Conservation (phyloP, 116 monocot species). For the Zostera marina region DNA sequence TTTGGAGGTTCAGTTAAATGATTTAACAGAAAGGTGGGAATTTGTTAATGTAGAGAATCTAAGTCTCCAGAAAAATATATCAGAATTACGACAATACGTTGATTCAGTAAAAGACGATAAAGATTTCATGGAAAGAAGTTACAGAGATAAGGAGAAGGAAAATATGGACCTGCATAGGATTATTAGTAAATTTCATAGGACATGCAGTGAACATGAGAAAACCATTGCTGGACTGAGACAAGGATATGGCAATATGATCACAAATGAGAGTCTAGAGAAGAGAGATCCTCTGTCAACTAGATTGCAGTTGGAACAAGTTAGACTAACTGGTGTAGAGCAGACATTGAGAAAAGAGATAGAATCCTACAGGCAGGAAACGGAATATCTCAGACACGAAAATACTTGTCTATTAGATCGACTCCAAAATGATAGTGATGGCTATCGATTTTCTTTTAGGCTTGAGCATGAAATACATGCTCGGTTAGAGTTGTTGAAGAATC, state of each 20-base stretch:
- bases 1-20: conserved; percentile 48
- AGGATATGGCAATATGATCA: conserved; percentile 28
- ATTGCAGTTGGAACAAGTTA: conserved; percentile 54
- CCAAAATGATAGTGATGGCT: conserved; percentile 18
- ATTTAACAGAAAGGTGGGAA: conserved; percentile 30
- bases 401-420: conserved; percentile 36
- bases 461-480: conserved; percentile 42
- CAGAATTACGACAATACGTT: conserved; percentile 31
- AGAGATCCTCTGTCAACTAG: conserved; percentile 15
- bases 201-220: conserved; percentile 63
- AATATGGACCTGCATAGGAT: conserved; percentile 48
- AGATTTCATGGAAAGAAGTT: conserved; percentile 28
- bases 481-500: conserved; percentile 37
- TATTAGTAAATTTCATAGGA: conserved; percentile 34
- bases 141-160: conserved; percentile 41
- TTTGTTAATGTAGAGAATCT: conserved; percentile 28
- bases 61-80: conserved; percentile 27
- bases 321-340: conserved; percentile 61
- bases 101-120: conserved; percentile 28
- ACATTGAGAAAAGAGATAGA: conserved; percentile 57
- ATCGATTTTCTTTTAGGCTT: conserved; percentile 20
- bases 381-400: conserved; percentile 54
- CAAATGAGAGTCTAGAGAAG: conserved; percentile 14
- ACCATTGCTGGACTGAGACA: conserved; percentile 60
- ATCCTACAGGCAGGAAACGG: conserved; percentile 38